Base-by-base conservation (phyloP, 768 basidiomycete genomes). In the Boletus subcaerulescens region DNA sequence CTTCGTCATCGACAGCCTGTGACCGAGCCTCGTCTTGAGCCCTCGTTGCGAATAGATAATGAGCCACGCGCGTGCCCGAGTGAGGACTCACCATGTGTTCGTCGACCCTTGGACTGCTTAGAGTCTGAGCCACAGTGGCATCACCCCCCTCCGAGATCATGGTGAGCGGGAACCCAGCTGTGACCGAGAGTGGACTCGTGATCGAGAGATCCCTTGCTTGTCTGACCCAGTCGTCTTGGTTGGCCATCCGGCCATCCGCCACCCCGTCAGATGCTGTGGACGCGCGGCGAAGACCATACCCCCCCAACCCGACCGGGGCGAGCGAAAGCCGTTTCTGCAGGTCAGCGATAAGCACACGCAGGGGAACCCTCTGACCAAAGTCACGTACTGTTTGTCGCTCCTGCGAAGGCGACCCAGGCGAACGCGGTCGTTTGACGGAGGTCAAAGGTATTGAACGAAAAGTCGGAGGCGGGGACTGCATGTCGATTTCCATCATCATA, bases 151-250 rank as follows among this genome's bases (percentile, higher is more conserved):
- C 26, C 1, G 26, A 8, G 14, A 36, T 42, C 42, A 50, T 13
- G 0, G 15, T 41, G n/a, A 45, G 26, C 35, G 53, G 53, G 18
- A 56, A 60, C 13, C 58, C 66, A 6, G 57, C 44, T 31, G 59
- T 44, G 52, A 65, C 56, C 6, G 61, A 47, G 24, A 66, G 41
- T 14, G 66, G 66, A 29, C 66, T 68, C 43, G 61, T 14, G 38
- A 91, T 86, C n/a, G 79, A 77, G 56, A 91, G 76, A 45, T 79
- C 84, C 50, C 81, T 78, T 5, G 89, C 80, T 64, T 85, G 86
- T 54, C 77, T 75, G 12, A 91, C 88, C 89, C 87, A 91, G 63
- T 91, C 88, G 54, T 89, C 89, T 10, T 81, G 78, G 17, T 72
- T 68, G 40, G 76, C 72, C 26, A 76, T 68, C 60, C 77, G 60